Evolutionary conservation across 2,329 filamentous ascomycete genomes (phyloP).

Genomic region (Phyllosticta capitalensis): DNA sequence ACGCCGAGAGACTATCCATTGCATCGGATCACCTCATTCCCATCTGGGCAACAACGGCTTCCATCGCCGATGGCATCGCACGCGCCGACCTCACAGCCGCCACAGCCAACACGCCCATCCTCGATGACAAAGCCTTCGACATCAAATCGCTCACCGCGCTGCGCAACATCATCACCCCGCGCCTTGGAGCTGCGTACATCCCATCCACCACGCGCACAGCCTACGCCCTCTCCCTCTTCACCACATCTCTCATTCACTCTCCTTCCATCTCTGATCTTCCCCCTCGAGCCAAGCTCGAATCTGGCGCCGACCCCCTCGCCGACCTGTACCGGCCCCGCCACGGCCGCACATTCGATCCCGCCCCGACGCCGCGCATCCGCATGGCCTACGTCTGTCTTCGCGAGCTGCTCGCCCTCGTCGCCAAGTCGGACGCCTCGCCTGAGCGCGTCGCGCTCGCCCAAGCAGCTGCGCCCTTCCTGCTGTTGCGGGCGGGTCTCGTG

Average conservation of each 20-base stretch:
- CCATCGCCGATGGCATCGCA: constrained; percentile 29
- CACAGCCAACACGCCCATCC: constrained; percentile 24
- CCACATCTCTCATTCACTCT: constrained; percentile 71
- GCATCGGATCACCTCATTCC: constrained; percentile 29
- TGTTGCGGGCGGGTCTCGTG: constrained; percentile 70
- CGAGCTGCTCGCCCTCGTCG: constrained; percentile 53
- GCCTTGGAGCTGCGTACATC: constrained; percentile 57
- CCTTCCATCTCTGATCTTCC: constrained; percentile 30
- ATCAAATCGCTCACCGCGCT: constrained; percentile 63
- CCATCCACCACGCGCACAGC: constrained; percentile 56
- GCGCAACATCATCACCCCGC: constrained; percentile 61
- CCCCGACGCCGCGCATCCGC: constrained; percentile 53
- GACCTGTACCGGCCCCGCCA: constrained; percentile 55
- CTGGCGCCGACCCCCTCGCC: constrained; percentile 44
- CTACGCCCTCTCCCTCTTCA: constrained; percentile 70
- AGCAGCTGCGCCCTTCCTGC: constrained; percentile 69
- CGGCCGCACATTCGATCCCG: constrained; percentile 62
- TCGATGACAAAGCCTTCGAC: constrained; percentile 69
- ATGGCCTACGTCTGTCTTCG: constrained; percentile 77
- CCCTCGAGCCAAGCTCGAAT: background rate
- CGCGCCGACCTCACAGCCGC: constrained; percentile 29
- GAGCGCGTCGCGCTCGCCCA: constrained; percentile 55
- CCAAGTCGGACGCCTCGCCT: constrained; percentile 37
- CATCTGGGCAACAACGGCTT: constrained; percentile 54
- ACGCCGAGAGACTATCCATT: constrained; percentile 19